Evolutionary conservation across 495 filamentous ascomycete genomes (phyloP).

Genomic region (Apodospora peruviana): DNA sequence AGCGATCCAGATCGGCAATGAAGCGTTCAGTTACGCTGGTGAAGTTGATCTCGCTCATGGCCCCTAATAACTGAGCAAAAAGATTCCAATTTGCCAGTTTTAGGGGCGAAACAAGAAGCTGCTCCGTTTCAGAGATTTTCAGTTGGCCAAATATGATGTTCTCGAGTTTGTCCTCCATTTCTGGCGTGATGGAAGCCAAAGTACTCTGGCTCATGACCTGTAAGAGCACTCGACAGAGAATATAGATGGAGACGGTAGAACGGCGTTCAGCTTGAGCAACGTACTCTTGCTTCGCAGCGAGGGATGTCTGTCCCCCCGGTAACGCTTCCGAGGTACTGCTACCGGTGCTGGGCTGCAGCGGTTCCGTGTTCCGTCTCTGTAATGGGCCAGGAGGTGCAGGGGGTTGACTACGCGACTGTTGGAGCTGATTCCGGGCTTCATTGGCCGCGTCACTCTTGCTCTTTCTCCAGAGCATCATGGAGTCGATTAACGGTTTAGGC

Average conservation of each 20-base stretch:
- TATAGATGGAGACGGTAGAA: slow-evolving; percentile 87
- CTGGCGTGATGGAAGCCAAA: slow-evolving; percentile 70
- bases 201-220: slow-evolving; percentile 91
- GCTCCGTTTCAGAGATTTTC: slow-evolving; percentile 78
- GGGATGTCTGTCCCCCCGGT: slow-evolving; percentile 25
- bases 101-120: slow-evolving; percentile 69
- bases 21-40: slow-evolving; percentile 76
- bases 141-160: slow-evolving; percentile 92
- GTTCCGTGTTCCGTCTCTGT: slow-evolving; percentile 45
- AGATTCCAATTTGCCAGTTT: slow-evolving; percentile 92
- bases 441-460: slow-evolving; percentile 83
- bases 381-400: slow-evolving; percentile 24
- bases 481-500: slow-evolving; percentile 92
- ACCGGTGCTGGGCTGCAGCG: slow-evolving; percentile 27
- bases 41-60: slow-evolving; percentile 92
- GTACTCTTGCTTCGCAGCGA: slow-evolving; percentile 59
- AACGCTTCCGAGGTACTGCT: slow-evolving; percentile 8
- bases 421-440: slow-evolving; percentile 52
- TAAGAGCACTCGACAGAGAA: slow-evolving; percentile 87
- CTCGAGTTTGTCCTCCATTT: slow-evolving; percentile 87
- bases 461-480: slow-evolving; percentile 96
- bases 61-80: slow-evolving; percentile 83
- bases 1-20: slow-evolving; percentile 68
- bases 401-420: slow-evolving; percentile 46
- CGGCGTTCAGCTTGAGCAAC: slow-evolving; percentile 75